Evolutionary conservation across 2,329 filamentous ascomycete genomes (phyloP).

Genomic region (Epicoccum nigrum): DNA sequence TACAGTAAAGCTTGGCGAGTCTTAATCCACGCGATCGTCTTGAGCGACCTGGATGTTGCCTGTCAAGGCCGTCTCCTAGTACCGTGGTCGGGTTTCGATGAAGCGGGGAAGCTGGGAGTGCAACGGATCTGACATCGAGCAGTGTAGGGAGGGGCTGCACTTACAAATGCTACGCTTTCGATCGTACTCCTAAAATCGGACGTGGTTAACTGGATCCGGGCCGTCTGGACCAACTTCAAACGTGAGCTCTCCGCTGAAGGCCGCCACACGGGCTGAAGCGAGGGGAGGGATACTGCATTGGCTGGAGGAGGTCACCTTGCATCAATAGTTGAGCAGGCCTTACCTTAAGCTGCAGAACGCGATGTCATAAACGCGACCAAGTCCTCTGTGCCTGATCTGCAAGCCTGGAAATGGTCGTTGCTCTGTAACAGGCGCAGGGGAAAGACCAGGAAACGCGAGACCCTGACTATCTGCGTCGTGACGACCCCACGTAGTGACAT

Average conservation of each 20-base stretch:
- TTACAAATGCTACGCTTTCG: not conserved
- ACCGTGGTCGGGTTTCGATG: slow-evolving; percentile 7
- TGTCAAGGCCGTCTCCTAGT: slow-evolving; percentile 7
- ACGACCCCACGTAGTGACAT: slow-evolving; percentile 4
- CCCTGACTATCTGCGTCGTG: slow-evolving; percentile 5
- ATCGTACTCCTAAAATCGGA: no score
- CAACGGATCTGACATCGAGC: slow-evolving; percentile 9
- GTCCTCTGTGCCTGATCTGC: slow-evolving; percentile 10
- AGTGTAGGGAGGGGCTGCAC: not conserved
- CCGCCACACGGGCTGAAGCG: slow-evolving; percentile 12
- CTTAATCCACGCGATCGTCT: slow-evolving; percentile 24
- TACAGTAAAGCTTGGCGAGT: slow-evolving; percentile 35
- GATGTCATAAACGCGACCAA: slow-evolving; percentile 2
- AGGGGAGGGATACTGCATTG: not conserved
- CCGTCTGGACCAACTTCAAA: slow-evolving; percentile 6
- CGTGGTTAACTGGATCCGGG: not conserved
- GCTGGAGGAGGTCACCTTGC: not conserved
- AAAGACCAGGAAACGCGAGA: not conserved
- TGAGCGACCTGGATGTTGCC: slow-evolving; percentile 19
- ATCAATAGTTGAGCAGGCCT: not conserved
- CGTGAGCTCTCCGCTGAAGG: not conserved
- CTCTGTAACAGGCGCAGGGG: slow-evolving; percentile 5
- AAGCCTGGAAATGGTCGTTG: slow-evolving; percentile 7
- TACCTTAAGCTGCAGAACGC: slow-evolving; percentile 1
- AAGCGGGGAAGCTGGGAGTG: slow-evolving; percentile 8